Evolutionary conservation across 2,329 filamentous ascomycete genomes (phyloP), one percentile per base, ranked within the genome.

Genomic region (Exophiala sideris): DNA sequence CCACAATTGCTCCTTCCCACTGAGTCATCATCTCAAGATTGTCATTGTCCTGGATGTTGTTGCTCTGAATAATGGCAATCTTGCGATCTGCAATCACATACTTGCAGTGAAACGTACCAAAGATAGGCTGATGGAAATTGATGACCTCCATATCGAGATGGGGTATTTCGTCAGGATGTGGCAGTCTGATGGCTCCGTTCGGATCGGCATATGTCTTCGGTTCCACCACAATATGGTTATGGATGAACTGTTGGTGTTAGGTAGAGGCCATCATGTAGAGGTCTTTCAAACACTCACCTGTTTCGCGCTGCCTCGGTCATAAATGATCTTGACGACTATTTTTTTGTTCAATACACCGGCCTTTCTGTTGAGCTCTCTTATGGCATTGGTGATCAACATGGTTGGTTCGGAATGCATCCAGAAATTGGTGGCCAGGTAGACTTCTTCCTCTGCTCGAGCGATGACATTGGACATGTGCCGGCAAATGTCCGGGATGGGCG

Each of bases 1-100:
- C 86, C 0, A 91, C 87, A 53, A 91, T 87, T 0, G 86, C 82
- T 0, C 88, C 88, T 70, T 91, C 87, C 0, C 90, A 67, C 51
- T 89, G 87, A 2, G 81, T 77, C 80, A 89, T 84, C 88, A 92
- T 91, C 68, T 92, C 88, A 51, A 91, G 56, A 60, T 92, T 92
- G 62, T 88, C 85, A 49, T 90, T 91, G 59, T 89, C 84, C 68
- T 80, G 78, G 46, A 91, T 87, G 64, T 91, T 92, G 67, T 90
- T 90, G 71, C 87, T 91, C 70, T 88, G 85, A 1, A 91, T 67
- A 1, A 88, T 73, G 0, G 81, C 88, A n/a, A 86, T 75, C 57
- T 80, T 82, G 5, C 88, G 78, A 67, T 92, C 88, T 1, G 91
- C 82, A 1, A 91, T 74, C 76, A 89, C 87, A 65, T 86, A 90